Evolutionary conservation across 257 asterid species (phyloP).

Genomic region (Salvia splendens): DNA sequence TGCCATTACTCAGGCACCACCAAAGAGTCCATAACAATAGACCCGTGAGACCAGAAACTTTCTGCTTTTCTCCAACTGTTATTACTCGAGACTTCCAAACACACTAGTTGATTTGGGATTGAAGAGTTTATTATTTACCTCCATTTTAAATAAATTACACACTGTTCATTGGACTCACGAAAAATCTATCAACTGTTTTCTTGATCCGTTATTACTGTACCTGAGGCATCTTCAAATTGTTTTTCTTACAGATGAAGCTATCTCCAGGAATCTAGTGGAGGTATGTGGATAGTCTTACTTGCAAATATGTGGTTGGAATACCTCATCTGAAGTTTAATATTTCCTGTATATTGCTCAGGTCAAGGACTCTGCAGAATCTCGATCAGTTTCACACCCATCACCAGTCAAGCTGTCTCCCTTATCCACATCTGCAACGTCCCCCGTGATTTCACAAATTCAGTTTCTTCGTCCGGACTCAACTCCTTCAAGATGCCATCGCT

Average conservation of each 20-base stretch:
- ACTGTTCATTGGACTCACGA: neutral
- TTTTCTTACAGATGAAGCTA: conserved; percentile 43
- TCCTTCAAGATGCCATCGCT: conserved; percentile 55
- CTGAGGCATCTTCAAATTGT: conserved; percentile 14
- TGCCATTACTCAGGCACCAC: too few relatives aligned
- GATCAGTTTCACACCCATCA: conserved; percentile 52
- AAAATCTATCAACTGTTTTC: neutral
- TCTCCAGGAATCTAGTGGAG: conserved; percentile 35
- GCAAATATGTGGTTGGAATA: neutral
- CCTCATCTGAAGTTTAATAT: conserved; percentile 28
- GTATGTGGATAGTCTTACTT: conserved; percentile 32
- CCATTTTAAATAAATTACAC: conserved; percentile 4
- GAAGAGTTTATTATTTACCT: neutral
- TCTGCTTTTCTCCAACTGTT: conserved; percentile 1
- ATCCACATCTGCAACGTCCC: conserved; percentile 51
- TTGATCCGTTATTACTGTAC: neutral
- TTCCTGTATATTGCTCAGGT: conserved; percentile 41
- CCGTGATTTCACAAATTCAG: conserved; percentile 56
- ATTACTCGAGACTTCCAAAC: neutral
- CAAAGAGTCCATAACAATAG: neutral
- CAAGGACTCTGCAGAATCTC: conserved; percentile 48
- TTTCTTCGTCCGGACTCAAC: conserved; percentile 51
- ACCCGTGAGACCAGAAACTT: neutral
- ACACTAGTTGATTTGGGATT: neutral
- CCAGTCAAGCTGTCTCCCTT: conserved; percentile 63